Conservation (phyloP, 768 basidiomycete genomes). For the Mycena vitilis region DNA sequence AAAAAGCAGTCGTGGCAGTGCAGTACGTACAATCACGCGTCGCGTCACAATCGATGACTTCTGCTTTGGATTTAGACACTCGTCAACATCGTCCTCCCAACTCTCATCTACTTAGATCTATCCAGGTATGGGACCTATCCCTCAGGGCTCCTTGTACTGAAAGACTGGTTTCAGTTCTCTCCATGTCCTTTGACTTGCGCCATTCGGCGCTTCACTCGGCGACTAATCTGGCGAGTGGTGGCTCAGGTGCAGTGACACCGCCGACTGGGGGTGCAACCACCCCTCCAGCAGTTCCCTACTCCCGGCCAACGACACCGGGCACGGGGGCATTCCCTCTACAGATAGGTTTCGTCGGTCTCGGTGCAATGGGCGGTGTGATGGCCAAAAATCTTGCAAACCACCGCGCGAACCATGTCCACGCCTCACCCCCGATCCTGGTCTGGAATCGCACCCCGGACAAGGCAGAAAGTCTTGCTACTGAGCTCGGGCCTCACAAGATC, state of each 20-base stretch:
- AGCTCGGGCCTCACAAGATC: slow-evolving; percentile 65
- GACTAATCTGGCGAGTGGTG: background rate
- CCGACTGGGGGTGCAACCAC: slow-evolving; percentile 19
- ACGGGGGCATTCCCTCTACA: slow-evolving; percentile 40
- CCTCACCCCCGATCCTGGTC: slow-evolving; percentile 67
- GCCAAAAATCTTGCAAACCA: slow-evolving; percentile 80
- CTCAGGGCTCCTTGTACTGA: too few species aligned
- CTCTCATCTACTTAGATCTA: too few species aligned
- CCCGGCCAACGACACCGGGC: slow-evolving; percentile 67
- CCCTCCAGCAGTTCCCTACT: slow-evolving; percentile 54
- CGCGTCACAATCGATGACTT: too few species aligned
- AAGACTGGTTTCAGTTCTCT: background rate
- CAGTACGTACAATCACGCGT: too few species aligned
- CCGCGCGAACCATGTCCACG: slow-evolving; percentile 49
- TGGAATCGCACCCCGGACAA: slow-evolving; percentile 82
- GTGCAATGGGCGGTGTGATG: slow-evolving; percentile 82
- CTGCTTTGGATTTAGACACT: too few species aligned
- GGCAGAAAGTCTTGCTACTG: slow-evolving; percentile 65
- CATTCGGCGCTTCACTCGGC: slow-evolving; percentile 25
- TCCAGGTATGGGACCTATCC: too few species aligned
- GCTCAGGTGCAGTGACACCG: too few species aligned
- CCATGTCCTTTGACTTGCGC: slow-evolving; percentile 21
- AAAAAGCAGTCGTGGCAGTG: too few species aligned
- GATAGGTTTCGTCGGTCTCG: slow-evolving; percentile 62
- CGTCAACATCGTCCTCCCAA: too few species aligned